Conservation (phyloP, 495 filamentous ascomycete genomes). For the Neurospora terricola region DNA sequence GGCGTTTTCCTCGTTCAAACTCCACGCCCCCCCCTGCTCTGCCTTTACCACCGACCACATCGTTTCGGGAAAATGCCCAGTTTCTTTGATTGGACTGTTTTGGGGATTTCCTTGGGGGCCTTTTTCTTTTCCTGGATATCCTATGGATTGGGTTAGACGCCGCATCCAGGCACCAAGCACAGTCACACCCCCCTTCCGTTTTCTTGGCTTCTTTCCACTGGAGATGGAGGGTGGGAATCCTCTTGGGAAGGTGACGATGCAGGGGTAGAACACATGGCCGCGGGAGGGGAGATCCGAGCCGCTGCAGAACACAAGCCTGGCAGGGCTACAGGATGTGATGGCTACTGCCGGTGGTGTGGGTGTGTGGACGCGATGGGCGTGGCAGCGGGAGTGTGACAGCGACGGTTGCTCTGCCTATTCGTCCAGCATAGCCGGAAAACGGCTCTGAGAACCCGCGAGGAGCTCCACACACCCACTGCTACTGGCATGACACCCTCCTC, state of each 20-base stretch:
- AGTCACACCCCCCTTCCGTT: background rate
- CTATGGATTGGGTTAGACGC: background rate
- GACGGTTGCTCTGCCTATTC: background rate
- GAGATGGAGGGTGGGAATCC: background rate
- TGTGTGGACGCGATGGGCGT: constrained; percentile 9
- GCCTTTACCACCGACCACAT: constrained; percentile 11
- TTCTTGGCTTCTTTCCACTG: background rate
- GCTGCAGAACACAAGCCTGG: constrained; percentile 4
- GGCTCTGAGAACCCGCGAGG: background rate
- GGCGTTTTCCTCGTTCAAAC: constrained; percentile 10
- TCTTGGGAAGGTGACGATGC: background rate
- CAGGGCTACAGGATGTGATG: constrained; percentile 15
- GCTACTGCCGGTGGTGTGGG: constrained; percentile 1
- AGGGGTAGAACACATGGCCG: background rate
- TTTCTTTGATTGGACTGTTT: background rate
- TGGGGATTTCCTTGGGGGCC: background rate
- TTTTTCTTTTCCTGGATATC: background rate
- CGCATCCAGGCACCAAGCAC: background rate
- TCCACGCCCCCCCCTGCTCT: constrained; percentile 15
- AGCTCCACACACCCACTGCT: background rate
- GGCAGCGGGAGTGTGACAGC: background rate
- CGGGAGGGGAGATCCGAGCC: background rate
- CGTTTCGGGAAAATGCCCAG: background rate
- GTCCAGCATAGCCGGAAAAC: background rate
- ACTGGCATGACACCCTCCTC: background rate